Evolutionary conservation across 768 basidiomycete genomes (phyloP), one percentile per base, ranked within the genome.

Genomic region (Dictyophora rubrovolvata): DNA sequence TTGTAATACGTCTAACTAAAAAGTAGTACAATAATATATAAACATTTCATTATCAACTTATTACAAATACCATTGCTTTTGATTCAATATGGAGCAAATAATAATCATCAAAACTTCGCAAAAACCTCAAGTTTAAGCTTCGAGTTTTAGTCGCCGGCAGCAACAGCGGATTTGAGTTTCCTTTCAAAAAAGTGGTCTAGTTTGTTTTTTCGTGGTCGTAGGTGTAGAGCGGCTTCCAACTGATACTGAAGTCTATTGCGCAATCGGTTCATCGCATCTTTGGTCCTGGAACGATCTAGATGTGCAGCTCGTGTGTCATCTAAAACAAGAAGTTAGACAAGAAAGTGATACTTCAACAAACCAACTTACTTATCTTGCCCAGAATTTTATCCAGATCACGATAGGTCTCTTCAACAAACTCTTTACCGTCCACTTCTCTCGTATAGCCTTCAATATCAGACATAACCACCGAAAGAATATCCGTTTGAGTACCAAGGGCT

Each of bases 251-350:
- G 70, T 21, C 83, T 79, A 73, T 85, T 77, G 9, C 79, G 74
- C 14, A 88, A 69, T 48, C 79, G 79, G 65, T 89, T 85, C 53
- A 89, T 69, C 0, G 78, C 77, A 2, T 81, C 84, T 64, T 90
- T 91, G 4, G 82, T 78, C 58, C 85, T 77, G 1, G 88, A 87
- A 51, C 89, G 82, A 62, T 89, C 87, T 35, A 91, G 74, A 68
- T 87, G 81, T 1, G 84, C 81, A 23, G 85, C 87, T 50, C 86
- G 84, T 2, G 82, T 83, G 66, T 90, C 88, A 50, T 80, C 86
- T 88, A 36, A 34, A 21, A 12, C 14, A 42, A 14, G 37, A 8
- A 63, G 35, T 16, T 18, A 50, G 55, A 28, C 20, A 33, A 35
- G 12, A 48, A 10, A 18, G 36, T 2, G n/a, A 53, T 48, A 42